Evolutionary conservation across 2,329 filamentous ascomycete genomes (phyloP).

Genomic region (Trichoderma oligosporum): DNA sequence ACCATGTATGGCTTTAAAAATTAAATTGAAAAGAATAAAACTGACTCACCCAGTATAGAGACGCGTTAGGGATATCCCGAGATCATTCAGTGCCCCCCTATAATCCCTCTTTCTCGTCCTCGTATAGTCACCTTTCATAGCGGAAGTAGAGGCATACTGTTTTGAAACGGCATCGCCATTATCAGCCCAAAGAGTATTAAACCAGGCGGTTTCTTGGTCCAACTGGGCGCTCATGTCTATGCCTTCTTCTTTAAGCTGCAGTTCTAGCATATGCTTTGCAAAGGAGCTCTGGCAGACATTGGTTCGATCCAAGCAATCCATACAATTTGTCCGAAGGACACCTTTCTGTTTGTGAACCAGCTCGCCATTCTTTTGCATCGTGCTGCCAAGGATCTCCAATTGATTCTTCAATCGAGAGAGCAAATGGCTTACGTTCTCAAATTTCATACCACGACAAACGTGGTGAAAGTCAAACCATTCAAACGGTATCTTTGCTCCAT

Average conservation of each 20-base stretch:
- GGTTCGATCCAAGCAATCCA: constrained; percentile 95
- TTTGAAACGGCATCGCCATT: constrained; percentile 95
- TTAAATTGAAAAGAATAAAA: too few relatives aligned
- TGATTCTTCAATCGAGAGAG: constrained; percentile 65
- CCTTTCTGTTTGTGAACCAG: constrained; percentile 59
- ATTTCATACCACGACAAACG: constrained; percentile 93
- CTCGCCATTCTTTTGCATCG: constrained; percentile 49
- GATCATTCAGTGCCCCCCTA: constrained; percentile 83
- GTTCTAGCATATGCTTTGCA: constrained; percentile 75
- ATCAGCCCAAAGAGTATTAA: constrained; percentile 95
- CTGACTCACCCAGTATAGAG: constrained; percentile 65
- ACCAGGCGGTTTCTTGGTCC: constrained; percentile 83
- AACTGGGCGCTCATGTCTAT: constrained; percentile 70
- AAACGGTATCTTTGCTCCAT: constrained; percentile 49
- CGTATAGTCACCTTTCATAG: constrained; percentile 95
- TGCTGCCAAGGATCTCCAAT: constrained; percentile 70
- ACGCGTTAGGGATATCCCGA: constrained; percentile 80
- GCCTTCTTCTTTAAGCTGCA: constrained; percentile 71
- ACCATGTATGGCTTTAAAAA: too few relatives aligned
- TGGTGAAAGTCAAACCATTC: constrained; percentile 98
- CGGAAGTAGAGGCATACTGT: constrained; percentile 92
- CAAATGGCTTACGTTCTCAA: constrained; percentile 85
- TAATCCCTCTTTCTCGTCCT: constrained; percentile 87
- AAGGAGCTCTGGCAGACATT: constrained; percentile 95
- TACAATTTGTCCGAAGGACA: constrained; percentile 91